These are phyloP conservation scores for Platanthera guangdongensis DNA, from an alignment of 106 monocot species.

Conservation along the genomic window DNA sequence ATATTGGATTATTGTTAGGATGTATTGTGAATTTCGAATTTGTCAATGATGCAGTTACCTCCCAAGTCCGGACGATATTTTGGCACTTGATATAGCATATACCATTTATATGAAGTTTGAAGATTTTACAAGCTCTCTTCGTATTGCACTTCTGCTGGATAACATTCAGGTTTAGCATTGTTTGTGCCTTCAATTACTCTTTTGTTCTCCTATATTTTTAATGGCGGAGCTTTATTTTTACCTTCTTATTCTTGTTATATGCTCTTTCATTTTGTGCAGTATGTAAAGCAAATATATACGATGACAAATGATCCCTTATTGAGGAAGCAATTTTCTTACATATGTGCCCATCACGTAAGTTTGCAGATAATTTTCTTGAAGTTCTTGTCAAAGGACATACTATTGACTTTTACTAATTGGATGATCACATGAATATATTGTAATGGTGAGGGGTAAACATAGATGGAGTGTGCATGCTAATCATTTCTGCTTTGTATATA, in stretches of 20 bases:
- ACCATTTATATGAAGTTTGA: constrained; percentile 88
- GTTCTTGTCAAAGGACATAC: background rate
- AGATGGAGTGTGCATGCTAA: background rate
- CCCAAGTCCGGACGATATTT: constrained; percentile 72
- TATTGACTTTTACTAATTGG: background rate
- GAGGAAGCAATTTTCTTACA: constrained; percentile 97
- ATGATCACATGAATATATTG: background rate
- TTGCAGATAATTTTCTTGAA: background rate
- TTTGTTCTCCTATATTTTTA: background rate
- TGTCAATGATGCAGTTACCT: constrained; percentile 59
- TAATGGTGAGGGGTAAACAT: background rate
- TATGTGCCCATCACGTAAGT: constrained; percentile 92
- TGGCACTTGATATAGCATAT: constrained; percentile 81
- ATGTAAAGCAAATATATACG: constrained; percentile 78
- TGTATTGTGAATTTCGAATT: background rate
- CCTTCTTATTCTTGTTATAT: background rate
- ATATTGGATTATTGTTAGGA: no score
- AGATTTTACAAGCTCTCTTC: constrained; percentile 69
- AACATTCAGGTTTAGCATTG: constrained; percentile 52
- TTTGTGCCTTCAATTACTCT: background rate
- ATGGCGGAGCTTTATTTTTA: background rate
- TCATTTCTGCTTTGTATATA: background rate
- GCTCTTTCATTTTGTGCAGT: constrained; percentile 27
- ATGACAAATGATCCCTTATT: constrained; percentile 57
- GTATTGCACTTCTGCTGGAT: constrained; percentile 74